Percentiles rank a stretch among this genome's conserved stretches.
These are phyloP conservation scores for Cicer bijugum DNA, from an alignment of 306 rosid species.

Conservation along the genomic window DNA sequence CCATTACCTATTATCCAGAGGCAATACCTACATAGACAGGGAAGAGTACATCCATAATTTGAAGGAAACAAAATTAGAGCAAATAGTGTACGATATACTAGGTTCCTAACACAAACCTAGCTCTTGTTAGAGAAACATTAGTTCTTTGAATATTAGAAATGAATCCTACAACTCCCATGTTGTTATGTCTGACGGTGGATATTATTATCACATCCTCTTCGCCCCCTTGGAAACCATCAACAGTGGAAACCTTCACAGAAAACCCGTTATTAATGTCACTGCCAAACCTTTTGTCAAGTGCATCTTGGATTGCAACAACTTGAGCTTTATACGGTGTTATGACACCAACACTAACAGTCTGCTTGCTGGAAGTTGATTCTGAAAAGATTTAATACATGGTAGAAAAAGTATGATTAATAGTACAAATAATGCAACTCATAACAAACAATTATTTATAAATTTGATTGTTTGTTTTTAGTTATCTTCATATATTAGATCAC, in stretches of 20 bases:
- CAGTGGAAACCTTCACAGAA: conserved; percentile 55
- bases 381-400: conserved; percentile 16
- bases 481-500: conserved; percentile 21
- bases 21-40: conserved; percentile 53
- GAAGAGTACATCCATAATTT: neutral
- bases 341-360: conserved; percentile 60
- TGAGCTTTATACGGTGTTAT: conserved; percentile 75
- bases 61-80: neutral
- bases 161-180: conserved; percentile 56
- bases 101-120: conserved; percentile 51
- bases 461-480: conserved; percentile 5
- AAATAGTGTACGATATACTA: neutral
- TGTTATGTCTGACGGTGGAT: conserved; percentile 56
- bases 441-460: conserved; percentile 27
- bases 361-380: conserved; percentile 49
- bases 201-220: conserved; percentile 63
- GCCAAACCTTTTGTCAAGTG: conserved; percentile 49
- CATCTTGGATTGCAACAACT: conserved; percentile 57
- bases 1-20: conserved; percentile 66
- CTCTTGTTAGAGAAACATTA: conserved; percentile 67
- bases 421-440: conserved; percentile 19
- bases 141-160: conserved; percentile 59
- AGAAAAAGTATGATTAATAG: neutral
- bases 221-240: conserved; percentile 80
- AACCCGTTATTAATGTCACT: conserved; percentile 34